phyloP scores from a whole-genome alignment of 169 alveolate genomes.

The Plasmodium yoelii region DNA sequence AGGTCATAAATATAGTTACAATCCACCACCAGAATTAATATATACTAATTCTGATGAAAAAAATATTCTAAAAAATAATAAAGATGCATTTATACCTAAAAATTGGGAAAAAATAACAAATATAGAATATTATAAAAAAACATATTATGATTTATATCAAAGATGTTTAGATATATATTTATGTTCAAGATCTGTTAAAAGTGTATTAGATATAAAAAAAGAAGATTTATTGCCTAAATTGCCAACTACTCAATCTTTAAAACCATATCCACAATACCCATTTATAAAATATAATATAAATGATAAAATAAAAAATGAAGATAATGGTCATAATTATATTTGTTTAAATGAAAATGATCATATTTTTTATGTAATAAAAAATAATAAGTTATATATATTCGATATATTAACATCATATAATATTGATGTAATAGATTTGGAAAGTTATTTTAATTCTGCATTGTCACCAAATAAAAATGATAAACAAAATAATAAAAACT shows the following conservation, averaged over 20 bases:
- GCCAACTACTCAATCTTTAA: constrained; percentile 44
- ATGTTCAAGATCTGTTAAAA: constrained; percentile 58
- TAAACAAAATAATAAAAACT: constrained; percentile 15
- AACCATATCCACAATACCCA: constrained; percentile 57
- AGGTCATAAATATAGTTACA: constrained; percentile 76
- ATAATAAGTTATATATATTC: constrained; percentile 29
- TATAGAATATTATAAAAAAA: constrained; percentile 60
- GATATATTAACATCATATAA: constrained; percentile 68
- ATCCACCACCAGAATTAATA: constrained; percentile 75
- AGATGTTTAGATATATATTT: constrained; percentile 70
- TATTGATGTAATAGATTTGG: constrained; percentile 42
- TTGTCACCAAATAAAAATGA: neutral
- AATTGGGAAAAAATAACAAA: constrained; percentile 48
- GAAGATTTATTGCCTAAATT: constrained; percentile 73
- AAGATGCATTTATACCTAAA: constrained; percentile 42
- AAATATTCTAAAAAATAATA: constrained; percentile 50
- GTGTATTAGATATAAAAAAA: constrained; percentile 64
- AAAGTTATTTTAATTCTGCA: constrained; percentile 7
- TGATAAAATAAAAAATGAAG: neutral
- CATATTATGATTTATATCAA: constrained; percentile 70
- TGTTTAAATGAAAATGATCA: constrained; percentile 58
- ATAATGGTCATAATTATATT: neutral
- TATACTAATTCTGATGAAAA: constrained; percentile 27
- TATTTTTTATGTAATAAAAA: constrained; percentile 23
- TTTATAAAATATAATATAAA: constrained; percentile 42